Conservation (phyloP, 192 early-diverging fungal species). For the Ambispora gerdemannii region DNA sequence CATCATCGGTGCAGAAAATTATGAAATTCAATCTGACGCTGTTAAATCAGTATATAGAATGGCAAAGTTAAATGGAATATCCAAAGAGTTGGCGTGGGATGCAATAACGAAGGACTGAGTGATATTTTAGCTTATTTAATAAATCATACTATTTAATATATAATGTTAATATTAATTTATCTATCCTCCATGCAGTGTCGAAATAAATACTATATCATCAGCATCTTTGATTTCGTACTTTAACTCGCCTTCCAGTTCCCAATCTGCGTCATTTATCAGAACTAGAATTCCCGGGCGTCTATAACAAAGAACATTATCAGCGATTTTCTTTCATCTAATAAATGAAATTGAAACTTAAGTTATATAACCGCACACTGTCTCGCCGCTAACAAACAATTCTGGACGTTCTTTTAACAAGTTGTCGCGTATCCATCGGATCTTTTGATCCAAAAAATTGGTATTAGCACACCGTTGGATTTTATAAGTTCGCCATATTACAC, state of each 20-base stretch:
- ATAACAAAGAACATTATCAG: conserved; percentile 2
- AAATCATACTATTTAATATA: no score
- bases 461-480: background rate
- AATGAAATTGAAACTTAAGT: conserved; percentile 1
- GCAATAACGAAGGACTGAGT: no score
- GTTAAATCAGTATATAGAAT: no score
- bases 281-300: conserved; percentile 95
- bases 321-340: background rate
- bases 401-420: conserved; percentile 68
- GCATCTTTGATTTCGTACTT: conserved; percentile 75
- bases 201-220: conserved; percentile 91
- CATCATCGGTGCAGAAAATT: no score
- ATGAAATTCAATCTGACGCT: no score
- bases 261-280: conserved; percentile 91
- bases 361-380: conserved; percentile 83
- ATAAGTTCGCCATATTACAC: background rate
- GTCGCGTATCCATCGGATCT: conserved; percentile 65
- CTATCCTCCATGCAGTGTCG: conserved; percentile 97
- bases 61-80: no score
- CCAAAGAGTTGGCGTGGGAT: no score
- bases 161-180: no score
- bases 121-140: no score
- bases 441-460: background rate
- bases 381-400: conserved; percentile 81
- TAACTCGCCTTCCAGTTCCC: conserved; percentile 90